A percentile compares a stretch with the other conserved stretches of the same genome.
phyloP scores from a whole-genome alignment of 441 rosid species.

The Populus hybrid region DNA sequence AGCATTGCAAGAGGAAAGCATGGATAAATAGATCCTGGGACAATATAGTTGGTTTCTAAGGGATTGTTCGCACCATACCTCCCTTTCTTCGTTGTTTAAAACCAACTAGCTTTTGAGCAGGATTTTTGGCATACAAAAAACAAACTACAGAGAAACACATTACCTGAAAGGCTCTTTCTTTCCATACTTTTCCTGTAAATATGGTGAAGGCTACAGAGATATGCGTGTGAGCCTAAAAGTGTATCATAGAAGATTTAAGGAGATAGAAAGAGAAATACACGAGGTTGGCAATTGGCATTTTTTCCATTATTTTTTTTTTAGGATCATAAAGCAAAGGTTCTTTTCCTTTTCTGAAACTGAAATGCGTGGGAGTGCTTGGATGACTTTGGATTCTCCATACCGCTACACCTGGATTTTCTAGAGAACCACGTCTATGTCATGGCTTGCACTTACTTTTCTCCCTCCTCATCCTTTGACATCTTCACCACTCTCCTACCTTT shows the following conservation, averaged over 20 bases:
- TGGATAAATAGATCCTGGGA: not conserved
- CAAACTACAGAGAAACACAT: constrained; percentile 13
- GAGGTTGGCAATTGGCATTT: constrained; percentile 1
- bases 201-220: constrained; percentile 12
- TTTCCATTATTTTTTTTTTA: constrained; percentile 10
- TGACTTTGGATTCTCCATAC: constrained; percentile 32
- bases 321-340: constrained; percentile 30
- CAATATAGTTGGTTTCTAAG: no score
- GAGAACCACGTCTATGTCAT: constrained; percentile 13
- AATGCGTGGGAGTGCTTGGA: constrained; percentile 40
- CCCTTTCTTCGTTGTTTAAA: not conserved
- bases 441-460: constrained; percentile 6
- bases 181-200: constrained; percentile 20
- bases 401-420: constrained; percentile 7
- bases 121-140: constrained; percentile 37
- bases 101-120: constrained; percentile 14
- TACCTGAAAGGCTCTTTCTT: constrained; percentile 26
- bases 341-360: constrained; percentile 31
- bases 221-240: constrained; percentile 10
- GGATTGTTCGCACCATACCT: not conserved
- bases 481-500: no score
- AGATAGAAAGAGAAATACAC: constrained; percentile 3
- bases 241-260: constrained; percentile 28
- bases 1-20: not conserved
- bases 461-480: not conserved